A percentile compares a stretch with the other conserved stretches of the same genome.
phyloP scores from a whole-genome alignment of 2,329 filamentous ascomycete species.

The Lasiodiplodia sp. region DNA sequence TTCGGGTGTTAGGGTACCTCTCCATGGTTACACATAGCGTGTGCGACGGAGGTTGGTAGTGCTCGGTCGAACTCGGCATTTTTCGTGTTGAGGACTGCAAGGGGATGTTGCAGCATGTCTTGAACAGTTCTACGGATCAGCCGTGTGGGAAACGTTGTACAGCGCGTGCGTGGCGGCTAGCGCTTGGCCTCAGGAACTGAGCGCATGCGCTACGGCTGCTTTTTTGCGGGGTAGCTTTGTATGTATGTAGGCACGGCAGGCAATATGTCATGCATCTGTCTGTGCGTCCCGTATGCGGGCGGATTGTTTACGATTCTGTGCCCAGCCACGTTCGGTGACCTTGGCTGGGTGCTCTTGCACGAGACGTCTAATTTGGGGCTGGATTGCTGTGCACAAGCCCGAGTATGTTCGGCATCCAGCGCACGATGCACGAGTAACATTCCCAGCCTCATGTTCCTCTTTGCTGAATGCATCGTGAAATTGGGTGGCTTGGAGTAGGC shows the following conservation, averaged over 20 bases:
- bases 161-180: neutral
- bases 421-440: no score
- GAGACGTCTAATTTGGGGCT: no score
- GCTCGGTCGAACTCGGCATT: no score
- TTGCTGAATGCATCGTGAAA: neutral
- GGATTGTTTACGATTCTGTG: no score
- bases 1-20: neutral
- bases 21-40: neutral
- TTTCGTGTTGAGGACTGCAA: neutral
- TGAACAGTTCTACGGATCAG: neutral
- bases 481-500: neutral
- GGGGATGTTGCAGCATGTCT: neutral
- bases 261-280: neutral
- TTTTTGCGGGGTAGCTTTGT: neutral
- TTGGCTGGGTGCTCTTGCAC: neutral
- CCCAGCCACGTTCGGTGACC: no score
- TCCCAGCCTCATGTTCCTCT: no score
- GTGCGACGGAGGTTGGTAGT: neutral
- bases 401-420: no score
- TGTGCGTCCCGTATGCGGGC: no score
- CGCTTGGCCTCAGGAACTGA: neutral
- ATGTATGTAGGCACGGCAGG: neutral
- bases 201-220: neutral
- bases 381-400: no score
- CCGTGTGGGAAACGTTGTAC: neutral